Percentiles rank a stretch among this genome's conserved stretches.
Conservation (phyloP, 2,329 filamentous ascomycete species). For the Ascochyta lentis region DNA sequence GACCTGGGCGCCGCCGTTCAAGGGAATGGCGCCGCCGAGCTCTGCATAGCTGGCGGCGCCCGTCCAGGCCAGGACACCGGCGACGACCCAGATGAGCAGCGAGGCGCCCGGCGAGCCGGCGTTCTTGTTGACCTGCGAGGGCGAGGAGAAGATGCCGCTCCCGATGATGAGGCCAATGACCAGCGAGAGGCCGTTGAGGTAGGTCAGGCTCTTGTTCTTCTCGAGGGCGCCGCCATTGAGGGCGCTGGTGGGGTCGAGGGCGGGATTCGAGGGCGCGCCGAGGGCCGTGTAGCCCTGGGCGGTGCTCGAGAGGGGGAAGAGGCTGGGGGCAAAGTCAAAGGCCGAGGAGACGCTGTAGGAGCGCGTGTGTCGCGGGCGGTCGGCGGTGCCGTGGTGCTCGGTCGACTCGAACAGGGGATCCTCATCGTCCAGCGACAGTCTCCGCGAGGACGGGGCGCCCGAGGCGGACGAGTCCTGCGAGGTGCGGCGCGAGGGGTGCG, state of each 20-base stretch:
- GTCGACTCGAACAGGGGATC: slow-evolving; percentile 71
- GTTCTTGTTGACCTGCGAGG: slow-evolving; percentile 89
- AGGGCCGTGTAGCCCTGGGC: slow-evolving; percentile 79
- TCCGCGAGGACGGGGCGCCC: slow-evolving; percentile 91
- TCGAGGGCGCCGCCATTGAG: slow-evolving; percentile 82
- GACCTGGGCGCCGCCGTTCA: slow-evolving; percentile 93
- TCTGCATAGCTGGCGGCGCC: slow-evolving; percentile 95
- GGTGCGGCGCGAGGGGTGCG: slow-evolving; percentile 68
- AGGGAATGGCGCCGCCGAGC: slow-evolving; percentile 89
- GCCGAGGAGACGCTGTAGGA: slow-evolving; percentile 90
- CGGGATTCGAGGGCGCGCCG: slow-evolving; percentile 71
- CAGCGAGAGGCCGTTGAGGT: slow-evolving; percentile 88
- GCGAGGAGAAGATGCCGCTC: slow-evolving; percentile 94
- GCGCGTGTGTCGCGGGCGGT: slow-evolving; percentile 60
- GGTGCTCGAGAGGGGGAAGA: slow-evolving; percentile 92
- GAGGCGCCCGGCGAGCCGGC: slow-evolving; percentile 90
- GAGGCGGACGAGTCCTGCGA: slow-evolving; percentile 77
- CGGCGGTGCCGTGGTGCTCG: slow-evolving; percentile 51
- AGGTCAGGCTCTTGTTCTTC: slow-evolving; percentile 94
- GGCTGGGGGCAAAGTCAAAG: slow-evolving; percentile 92
- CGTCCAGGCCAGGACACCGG: slow-evolving; percentile 94
- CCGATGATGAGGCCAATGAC: slow-evolving; percentile 95
- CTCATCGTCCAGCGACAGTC: slow-evolving; percentile 85
- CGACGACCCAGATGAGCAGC: slow-evolving; percentile 88
- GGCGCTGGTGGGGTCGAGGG: slow-evolving; percentile 61